Evolutionary conservation across 78 protist species (phyloP), one percentile per base, ranked within the genome.

Genomic region (Anaeramoeba ignava): DNA sequence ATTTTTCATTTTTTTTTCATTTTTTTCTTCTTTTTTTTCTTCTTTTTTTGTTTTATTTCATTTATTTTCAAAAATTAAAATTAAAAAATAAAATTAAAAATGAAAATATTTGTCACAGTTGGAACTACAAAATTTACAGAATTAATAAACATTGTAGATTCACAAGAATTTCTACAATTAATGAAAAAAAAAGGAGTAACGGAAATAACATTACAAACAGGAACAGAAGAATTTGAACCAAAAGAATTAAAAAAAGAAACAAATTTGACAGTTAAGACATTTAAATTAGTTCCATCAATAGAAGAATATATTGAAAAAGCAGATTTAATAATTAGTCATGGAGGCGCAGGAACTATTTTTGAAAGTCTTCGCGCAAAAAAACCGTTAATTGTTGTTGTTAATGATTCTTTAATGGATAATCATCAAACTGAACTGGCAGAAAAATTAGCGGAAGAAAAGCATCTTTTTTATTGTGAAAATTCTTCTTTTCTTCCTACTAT

Each of bases 271-370:
- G 38, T 67, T 3, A 80, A 81, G 1, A 0, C 3, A 34, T 90
- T 38, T 78, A 40, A 38, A 33, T 87, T 78, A 78, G 81, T 36
- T 79, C 67, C 86, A 0, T 31, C 78, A 8, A 82, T 88, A 31
- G 54, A 3, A 8, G 68, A 67, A 0, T 80, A 90, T 79, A 79
- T 88, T 67, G 27, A 1, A 3, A 42, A 17, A 0, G 84, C 90
- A 0, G 86, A 83, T 31, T 40, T 85, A 3, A 82, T 90, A 38
- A 81, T 90, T 2, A 41, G 89, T 38, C 92, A 90, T 33, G 88
- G 87, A 0, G 92, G 92, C 17, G 87, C 93, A 0, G 93, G 93
- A 37, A 84, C 90, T 0, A 40, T 91, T 17, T 39, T 88, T 3
- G 93, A 91, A 42, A 84, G 54, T 3, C 81, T 91, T 31, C 12